Conservation (phyloP, 1,284 basidiomycete species). For the Gymnopus androsaceus region DNA sequence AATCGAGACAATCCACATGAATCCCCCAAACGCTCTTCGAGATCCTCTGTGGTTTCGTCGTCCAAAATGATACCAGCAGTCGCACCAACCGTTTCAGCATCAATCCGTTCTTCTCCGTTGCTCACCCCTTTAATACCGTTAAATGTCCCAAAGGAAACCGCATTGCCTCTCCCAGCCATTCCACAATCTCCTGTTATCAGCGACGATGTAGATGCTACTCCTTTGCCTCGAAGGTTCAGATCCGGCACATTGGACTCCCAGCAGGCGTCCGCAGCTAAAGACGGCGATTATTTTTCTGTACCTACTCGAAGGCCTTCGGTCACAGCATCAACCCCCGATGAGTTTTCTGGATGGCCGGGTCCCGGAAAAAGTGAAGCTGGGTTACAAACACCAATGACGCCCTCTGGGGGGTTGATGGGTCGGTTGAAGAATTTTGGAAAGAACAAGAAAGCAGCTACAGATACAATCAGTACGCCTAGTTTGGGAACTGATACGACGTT, state of each 20-base stretch:
- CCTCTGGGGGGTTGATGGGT: conserved; percentile 72
- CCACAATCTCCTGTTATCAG: conserved; percentile 27
- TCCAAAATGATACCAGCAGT: conserved; percentile 67
- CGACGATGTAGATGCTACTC: conserved; percentile 29
- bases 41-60: conserved; percentile 47
- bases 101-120: conserved; percentile 52
- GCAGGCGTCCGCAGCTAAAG: conserved; percentile 22
- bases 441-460: conserved; percentile 43
- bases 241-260: conserved; percentile 25
- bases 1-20: conserved; percentile 8
- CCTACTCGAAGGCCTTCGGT: conserved; percentile 47
- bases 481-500: conserved; percentile 20
- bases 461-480: conserved; percentile 20
- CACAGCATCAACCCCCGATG: conserved; percentile 47
- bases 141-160: conserved; percentile 27
- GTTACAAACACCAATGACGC: conserved; percentile 52
- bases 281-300: conserved; percentile 55
- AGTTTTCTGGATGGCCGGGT: conserved; percentile 53
- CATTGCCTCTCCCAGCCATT: conserved; percentile 31
- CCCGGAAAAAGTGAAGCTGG: conserved; percentile 38
- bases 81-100: conserved; percentile 46
- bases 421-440: conserved; percentile 77
- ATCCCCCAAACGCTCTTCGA: conserved; percentile 2
- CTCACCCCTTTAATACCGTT: conserved; percentile 61
- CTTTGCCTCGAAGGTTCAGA: conserved; percentile 25